Evolutionary conservation across 2,329 filamentous ascomycete species (phyloP).

Genomic region (Plenodomus biglobosus): DNA sequence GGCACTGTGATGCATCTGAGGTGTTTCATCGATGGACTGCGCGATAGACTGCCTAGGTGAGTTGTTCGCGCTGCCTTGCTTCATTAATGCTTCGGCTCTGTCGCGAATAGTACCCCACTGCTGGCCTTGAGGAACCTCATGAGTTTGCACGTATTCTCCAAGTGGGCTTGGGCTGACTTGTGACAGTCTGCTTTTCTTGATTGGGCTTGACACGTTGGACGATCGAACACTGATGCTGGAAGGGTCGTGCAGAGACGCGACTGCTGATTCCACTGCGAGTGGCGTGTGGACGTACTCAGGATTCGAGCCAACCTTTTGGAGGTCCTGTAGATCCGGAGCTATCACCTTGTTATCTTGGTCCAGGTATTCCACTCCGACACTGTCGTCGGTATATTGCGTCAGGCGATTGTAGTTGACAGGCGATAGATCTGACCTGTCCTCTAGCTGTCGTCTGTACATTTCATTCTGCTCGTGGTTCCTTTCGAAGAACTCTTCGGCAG

Average conservation of each 20-base stretch:
- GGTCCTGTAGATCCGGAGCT: slow-evolving; percentile 60
- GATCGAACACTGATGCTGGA: slow-evolving; percentile 65
- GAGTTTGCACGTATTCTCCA: slow-evolving; percentile 16
- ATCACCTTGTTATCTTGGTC: slow-evolving; percentile 51
- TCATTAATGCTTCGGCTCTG: slow-evolving; percentile 44
- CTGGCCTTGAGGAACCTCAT: slow-evolving; percentile 33
- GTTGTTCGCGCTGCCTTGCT: slow-evolving; percentile 38
- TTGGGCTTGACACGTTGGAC: slow-evolving; percentile 28
- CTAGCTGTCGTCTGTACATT: slow-evolving; percentile 52
- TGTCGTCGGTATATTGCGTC: slow-evolving; percentile 58
- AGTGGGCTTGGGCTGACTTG: slow-evolving; percentile 27
- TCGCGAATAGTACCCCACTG: slow-evolving; percentile 46
- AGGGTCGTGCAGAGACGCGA: slow-evolving; percentile 86
- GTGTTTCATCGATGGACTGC: slow-evolving; percentile 49
- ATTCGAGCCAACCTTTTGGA: slow-evolving; percentile 71
- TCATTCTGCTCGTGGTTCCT: slow-evolving; percentile 63
- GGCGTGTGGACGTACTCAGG: slow-evolving; percentile 74
- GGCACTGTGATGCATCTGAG: slow-evolving; percentile 68
- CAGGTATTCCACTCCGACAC: slow-evolving; percentile 56
- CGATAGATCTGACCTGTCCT: slow-evolving; percentile 48
- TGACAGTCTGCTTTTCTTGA: slow-evolving; percentile 29
- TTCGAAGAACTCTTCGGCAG: slow-evolving; percentile 54
- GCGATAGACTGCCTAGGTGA: slow-evolving; percentile 60
- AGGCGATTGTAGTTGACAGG: slow-evolving; percentile 56
- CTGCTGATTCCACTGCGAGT: slow-evolving; percentile 79